phyloP scores from a whole-genome alignment of 352 stramenopile species.

The Halophytophthora batemanensis region DNA sequence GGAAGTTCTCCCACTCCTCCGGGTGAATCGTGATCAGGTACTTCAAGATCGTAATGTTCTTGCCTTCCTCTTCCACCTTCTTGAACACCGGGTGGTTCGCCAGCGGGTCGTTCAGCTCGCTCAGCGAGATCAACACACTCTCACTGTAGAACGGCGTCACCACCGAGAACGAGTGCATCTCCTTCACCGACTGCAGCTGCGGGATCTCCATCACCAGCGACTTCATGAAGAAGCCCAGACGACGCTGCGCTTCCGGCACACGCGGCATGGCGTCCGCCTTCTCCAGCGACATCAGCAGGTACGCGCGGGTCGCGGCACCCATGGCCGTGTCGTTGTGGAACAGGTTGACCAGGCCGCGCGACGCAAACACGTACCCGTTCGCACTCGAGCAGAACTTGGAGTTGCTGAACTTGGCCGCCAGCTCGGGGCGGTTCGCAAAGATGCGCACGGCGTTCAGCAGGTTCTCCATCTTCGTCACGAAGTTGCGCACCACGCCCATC shows the following conservation, averaged over 20 bases:
- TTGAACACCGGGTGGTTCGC: slow-evolving; percentile 85
- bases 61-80: slow-evolving; percentile 78
- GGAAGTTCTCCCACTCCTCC: slow-evolving; percentile 84
- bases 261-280: slow-evolving; percentile 65
- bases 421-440: slow-evolving; percentile 63
- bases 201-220: slow-evolving; percentile 85
- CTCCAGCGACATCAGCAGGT: slow-evolving; percentile 62
- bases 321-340: slow-evolving; percentile 73
- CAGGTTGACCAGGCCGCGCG: slow-evolving; percentile 64
- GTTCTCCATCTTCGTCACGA: slow-evolving; percentile 84
- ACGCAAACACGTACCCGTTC: slow-evolving; percentile 67
- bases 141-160: slow-evolving; percentile 83
- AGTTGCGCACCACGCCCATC: slow-evolving; percentile 84
- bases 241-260: slow-evolving; percentile 60
- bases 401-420: slow-evolving; percentile 73
- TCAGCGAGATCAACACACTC: slow-evolving; percentile 73
- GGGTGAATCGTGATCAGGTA: slow-evolving; percentile 84
- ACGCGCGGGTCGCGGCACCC: slow-evolving; percentile 68
- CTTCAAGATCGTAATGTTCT: slow-evolving; percentile 84
- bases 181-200: slow-evolving; percentile 72
- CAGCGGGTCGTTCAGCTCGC: slow-evolving; percentile 77
- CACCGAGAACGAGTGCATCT: slow-evolving; percentile 84
- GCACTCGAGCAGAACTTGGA: slow-evolving; percentile 70
- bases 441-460: slow-evolving; percentile 59
- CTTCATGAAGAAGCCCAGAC: slow-evolving; percentile 86